Evolutionary conservation across 83 land plant species (phyloP).

Genomic region (Larix sibirica): DNA sequence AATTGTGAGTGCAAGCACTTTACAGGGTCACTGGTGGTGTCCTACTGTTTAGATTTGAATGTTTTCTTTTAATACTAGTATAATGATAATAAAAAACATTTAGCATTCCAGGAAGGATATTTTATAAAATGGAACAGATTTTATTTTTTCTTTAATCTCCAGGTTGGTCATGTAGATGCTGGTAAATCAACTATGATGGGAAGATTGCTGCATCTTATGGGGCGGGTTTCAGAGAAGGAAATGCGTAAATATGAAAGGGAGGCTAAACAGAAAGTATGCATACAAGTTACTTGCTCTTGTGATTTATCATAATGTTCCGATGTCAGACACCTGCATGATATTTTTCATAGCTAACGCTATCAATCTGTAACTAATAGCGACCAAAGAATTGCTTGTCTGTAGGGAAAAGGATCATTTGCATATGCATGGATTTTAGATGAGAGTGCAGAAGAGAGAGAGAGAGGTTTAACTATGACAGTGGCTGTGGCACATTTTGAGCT

Average conservation of each 20-base stretch:
- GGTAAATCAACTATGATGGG: constrained; percentile 28
- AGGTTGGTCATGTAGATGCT: constrained; percentile 36
- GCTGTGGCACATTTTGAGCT: constrained; percentile 89
- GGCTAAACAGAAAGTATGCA: constrained; percentile 22
- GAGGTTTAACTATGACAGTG: constrained; percentile 95
- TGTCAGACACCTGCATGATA: neutral
- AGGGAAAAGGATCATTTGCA: constrained; percentile 98
- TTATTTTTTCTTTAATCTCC: neutral
- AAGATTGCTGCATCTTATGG: constrained; percentile 21
- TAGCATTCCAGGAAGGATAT: neutral
- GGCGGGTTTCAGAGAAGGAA: constrained; percentile 26
- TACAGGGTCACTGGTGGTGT: neutral
- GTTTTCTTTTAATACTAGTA: neutral
- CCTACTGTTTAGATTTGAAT: neutral
- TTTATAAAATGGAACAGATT: neutral
- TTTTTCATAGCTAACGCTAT: neutral
- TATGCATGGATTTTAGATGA: constrained; percentile 98
- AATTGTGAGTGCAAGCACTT: constrained; percentile 4
- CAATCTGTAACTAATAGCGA: neutral
- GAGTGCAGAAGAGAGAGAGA: constrained; percentile 90
- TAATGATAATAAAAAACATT: neutral
- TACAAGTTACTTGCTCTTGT: neutral
- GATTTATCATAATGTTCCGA: neutral
- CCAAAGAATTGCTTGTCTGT: constrained; percentile 14
- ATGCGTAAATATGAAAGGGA: constrained; percentile 25